Conservation (phyloP, 129 eudicot genomes). For the Deinandra increscens region DNA sequence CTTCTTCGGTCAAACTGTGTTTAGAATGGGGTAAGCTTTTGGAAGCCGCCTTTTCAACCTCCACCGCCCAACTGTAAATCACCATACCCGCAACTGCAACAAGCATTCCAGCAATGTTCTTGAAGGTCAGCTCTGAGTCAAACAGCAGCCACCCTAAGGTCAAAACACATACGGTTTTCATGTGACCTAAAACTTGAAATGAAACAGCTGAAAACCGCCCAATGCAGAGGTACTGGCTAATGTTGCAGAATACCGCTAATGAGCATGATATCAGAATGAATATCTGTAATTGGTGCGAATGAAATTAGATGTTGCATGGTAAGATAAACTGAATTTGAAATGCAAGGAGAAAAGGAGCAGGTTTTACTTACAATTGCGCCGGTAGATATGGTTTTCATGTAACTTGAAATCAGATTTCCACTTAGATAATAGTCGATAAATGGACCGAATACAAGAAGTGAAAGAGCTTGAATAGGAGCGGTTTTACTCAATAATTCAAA, state of each 20-base stretch:
- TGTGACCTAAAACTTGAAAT: slow-evolving; percentile 90
- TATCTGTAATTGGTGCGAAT: slow-evolving; percentile 43
- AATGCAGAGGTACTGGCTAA: slow-evolving; percentile 89
- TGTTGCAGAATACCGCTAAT: slow-evolving; percentile 87
- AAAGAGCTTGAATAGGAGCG: slow-evolving; percentile 87
- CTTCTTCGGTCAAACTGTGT: slow-evolving; percentile 81
- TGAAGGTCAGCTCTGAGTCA: slow-evolving; percentile 78
- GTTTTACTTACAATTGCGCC: slow-evolving; percentile 68
- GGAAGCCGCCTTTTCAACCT: slow-evolving; percentile 59
- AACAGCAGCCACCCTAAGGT: slow-evolving; percentile 87
- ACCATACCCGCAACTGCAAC: slow-evolving; percentile 82
- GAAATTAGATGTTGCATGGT: slow-evolving; percentile 10
- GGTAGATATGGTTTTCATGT: slow-evolving; percentile 47
- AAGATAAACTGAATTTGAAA: neutral
- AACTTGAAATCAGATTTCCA: slow-evolving; percentile 51
- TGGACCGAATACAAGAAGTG: slow-evolving; percentile 83
- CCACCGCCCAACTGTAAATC: slow-evolving; percentile 91
- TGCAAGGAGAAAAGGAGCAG: neutral
- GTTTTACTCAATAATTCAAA: slow-evolving; percentile 90
- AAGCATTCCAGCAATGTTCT: slow-evolving; percentile 86
- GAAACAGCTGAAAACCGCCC: slow-evolving; percentile 96
- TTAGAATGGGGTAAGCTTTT: slow-evolving; percentile 42
- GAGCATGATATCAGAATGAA: slow-evolving; percentile 80
- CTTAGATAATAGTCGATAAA: slow-evolving; percentile 71
- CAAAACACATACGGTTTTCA: slow-evolving; percentile 88